Conservation (phyloP, 2,329 filamentous ascomycete species). For the Calonectria crousiana region DNA sequence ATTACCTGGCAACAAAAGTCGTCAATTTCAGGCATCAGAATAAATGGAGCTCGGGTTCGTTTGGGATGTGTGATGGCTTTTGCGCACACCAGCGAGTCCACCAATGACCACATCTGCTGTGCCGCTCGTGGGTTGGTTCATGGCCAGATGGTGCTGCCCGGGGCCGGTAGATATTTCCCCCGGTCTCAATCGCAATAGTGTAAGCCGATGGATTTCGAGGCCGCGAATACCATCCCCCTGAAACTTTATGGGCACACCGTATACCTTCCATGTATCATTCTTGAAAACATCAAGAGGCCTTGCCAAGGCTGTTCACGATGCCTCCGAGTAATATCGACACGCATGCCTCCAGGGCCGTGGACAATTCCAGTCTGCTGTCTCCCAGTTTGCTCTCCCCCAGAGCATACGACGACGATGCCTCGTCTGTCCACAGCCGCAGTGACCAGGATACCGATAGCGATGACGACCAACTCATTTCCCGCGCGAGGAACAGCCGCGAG, state of each 20-base stretch:
- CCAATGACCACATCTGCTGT: constrained; percentile 20
- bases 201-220: constrained; percentile 35
- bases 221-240: constrained; percentile 34
- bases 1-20: neutral
- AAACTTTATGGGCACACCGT: constrained; percentile 16
- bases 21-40: constrained; percentile 19
- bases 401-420: constrained; percentile 76
- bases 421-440: constrained; percentile 74
- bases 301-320: constrained; percentile 34
- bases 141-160: constrained; percentile 16
- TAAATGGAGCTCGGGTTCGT: constrained; percentile 6
- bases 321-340: constrained; percentile 39
- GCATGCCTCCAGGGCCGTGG: constrained; percentile 39
- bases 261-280: constrained; percentile 27
- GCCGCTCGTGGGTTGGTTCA: neutral
- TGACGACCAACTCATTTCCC: constrained; percentile 76
- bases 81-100: constrained; percentile 15
- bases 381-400: constrained; percentile 73
- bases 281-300: constrained; percentile 35
- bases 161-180: constrained; percentile 39
- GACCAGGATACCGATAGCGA: constrained; percentile 83
- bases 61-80: constrained; percentile 11
- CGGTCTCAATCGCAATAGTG: constrained; percentile 33
- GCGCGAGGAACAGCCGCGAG: constrained; percentile 76
- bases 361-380: constrained; percentile 67